phyloP scores from a whole-genome alignment of 73 alveolate genomes.

The Symbiodinium pilosum region DNA sequence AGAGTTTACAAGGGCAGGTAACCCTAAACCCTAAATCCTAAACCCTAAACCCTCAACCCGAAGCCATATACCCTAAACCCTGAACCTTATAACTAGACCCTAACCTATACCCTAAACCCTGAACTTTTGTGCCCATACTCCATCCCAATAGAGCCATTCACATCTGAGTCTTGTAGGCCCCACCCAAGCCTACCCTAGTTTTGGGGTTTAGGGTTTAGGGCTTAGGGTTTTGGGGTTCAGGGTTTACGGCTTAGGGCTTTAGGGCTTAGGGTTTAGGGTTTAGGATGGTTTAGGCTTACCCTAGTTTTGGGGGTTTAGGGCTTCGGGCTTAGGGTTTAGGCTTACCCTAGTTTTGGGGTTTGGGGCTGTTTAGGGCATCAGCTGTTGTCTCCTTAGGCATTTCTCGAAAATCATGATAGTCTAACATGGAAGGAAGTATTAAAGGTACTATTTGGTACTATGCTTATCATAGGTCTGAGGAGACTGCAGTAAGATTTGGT shows the following conservation, averaged over 20 bases:
- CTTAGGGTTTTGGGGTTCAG: not conserved
- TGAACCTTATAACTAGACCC: not conserved
- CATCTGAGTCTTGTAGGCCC: not conserved
- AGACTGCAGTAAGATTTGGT: too few relatives aligned
- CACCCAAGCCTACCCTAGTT: not conserved
- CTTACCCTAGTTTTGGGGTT: not conserved
- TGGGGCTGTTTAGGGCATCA: not conserved
- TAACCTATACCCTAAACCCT: not conserved
- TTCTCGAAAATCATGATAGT: too few relatives aligned
- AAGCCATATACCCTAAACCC: too few relatives aligned
- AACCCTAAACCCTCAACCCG: not conserved
- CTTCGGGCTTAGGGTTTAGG: not conserved
- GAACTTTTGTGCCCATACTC: not conserved
- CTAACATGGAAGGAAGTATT: too few relatives aligned
- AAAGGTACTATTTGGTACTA: too few relatives aligned
- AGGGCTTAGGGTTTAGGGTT: not conserved
- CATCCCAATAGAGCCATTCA: not conserved
- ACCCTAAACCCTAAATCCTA: not conserved
- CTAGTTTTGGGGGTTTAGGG: too few relatives aligned
- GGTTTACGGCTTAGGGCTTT: not conserved
- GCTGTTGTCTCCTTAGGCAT: too few relatives aligned
- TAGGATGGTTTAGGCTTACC: too few relatives aligned
- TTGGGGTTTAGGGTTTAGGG: not conserved
- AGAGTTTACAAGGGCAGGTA: too few relatives aligned
- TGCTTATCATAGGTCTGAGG: too few relatives aligned